Conservation (phyloP, 1,284 basidiomycete species). For the Pseudozyma sp. region DNA sequence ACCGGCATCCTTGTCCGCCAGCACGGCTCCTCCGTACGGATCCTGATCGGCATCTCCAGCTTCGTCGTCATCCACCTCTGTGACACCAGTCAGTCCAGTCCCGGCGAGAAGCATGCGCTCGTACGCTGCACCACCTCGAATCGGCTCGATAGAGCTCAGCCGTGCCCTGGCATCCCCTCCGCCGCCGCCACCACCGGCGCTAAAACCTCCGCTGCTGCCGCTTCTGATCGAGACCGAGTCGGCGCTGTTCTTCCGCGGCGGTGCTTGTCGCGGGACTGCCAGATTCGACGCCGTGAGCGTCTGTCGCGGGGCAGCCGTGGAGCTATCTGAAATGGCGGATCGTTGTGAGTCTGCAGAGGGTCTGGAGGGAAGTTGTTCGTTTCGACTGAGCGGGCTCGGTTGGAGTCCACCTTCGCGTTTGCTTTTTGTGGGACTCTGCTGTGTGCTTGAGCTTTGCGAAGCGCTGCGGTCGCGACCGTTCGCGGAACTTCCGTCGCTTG, state of each 20-base stretch:
- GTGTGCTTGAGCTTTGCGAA: conserved; percentile 9
- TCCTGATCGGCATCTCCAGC: conserved; percentile 46
- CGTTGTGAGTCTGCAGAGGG: conserved; percentile 17
- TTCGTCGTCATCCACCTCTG: conserved; percentile 56
- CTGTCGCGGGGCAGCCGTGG: conserved; percentile 1
- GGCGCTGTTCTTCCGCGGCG: conserved; percentile 29
- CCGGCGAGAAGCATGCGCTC: conserved; percentile 63
- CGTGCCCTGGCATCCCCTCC: conserved; percentile 56
- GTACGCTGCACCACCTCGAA: conserved; percentile 61
- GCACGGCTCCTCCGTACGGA: conserved; percentile 51
- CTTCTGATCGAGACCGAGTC: conserved; percentile 31
- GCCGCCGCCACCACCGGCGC: conserved; percentile 35
- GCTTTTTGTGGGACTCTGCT: conserved; percentile 25
- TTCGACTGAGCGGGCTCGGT: conserved; percentile 28
- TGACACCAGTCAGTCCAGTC: conserved; percentile 53
- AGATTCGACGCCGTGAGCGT: conserved; percentile 5
- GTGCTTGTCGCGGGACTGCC: conserved; percentile 20
- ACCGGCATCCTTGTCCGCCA: conserved; percentile 29
- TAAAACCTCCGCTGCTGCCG: conserved; percentile 23
- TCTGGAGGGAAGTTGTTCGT: conserved; percentile 25
- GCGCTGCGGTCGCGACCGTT: conserved; percentile 7
- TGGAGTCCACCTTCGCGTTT: conserved; percentile 28
- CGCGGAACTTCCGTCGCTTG: conserved; percentile 4
- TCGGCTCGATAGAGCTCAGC: conserved; percentile 60
- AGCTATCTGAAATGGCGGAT: conserved; percentile 12